phyloP scores from a whole-genome alignment of 176 grass and related monocot genomes.

The Zea mays region Zm-B73-REFERENCE-NAM-5.0 NC_050096.1:11047001-11047500 shows the following conservation, averaged over 20 bases:
- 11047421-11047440: conserved; percentile 55
- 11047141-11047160: background rate
- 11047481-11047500: conserved; percentile 56
- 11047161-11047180: background rate
- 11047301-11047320: conserved; percentile 46
- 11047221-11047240: conserved; percentile 27
- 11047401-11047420: conserved; percentile 61
- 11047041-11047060: too few relatives aligned
- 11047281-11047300: conserved; percentile 40
- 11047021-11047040: too few relatives aligned
- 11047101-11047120: conserved; percentile 40
- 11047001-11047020: too few relatives aligned
- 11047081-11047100: conserved; percentile 51
- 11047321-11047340: conserved; percentile 40
- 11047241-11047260: background rate
- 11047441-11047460: conserved; percentile 44
- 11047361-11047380: conserved; percentile 56
- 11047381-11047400: conserved; percentile 69
- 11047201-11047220: conserved; percentile 44
- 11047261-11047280: conserved; percentile 34
- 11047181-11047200: conserved; percentile 25
- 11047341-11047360: conserved; percentile 56
- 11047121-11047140: conserved; percentile 39
- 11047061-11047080: conserved; percentile 29
- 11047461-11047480: conserved; percentile 67